These are phyloP conservation scores for Syncephalastrum sp. DNA, from an alignment of 371 early-diverging fungal species.

Conservation along the genomic window DNA sequence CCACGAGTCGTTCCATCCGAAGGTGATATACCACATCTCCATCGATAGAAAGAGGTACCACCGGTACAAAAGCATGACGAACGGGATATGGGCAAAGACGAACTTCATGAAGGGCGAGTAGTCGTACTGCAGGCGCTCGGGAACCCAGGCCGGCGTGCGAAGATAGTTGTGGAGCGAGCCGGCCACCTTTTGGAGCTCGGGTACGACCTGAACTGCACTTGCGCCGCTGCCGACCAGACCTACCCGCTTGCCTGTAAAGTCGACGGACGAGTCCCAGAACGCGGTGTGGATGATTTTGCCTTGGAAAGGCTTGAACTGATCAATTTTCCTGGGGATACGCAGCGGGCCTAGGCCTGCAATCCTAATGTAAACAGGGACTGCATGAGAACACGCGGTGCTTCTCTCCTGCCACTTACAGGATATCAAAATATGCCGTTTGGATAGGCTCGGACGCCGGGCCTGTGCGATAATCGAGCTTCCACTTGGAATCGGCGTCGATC, in stretches of 20 bases:
- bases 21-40: conserved; percentile 11
- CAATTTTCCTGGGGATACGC: conserved; percentile 47
- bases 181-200: conserved; percentile 14
- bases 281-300: conserved; percentile 50
- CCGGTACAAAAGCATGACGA: conserved; percentile 15
- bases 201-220: conserved; percentile 26
- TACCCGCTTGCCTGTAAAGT: conserved; percentile 45
- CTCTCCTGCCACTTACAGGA: conserved; percentile 23
- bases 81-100: conserved; percentile 16
- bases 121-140: conserved; percentile 3
- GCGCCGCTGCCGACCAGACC: conserved; percentile 55
- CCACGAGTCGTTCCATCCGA: conserved; percentile 6
- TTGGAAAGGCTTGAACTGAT: conserved; percentile 45
- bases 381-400: too few species aligned
- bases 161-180: conserved; percentile 15
- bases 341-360: conserved; percentile 28
- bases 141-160: conserved; percentile 21
- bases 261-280: conserved; percentile 45
- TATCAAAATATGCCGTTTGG: conserved; percentile 21
- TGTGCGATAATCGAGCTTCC: conserved; percentile 33
- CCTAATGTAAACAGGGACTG: too few species aligned
- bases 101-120: conserved; percentile 12
- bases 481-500: conserved; percentile 39
- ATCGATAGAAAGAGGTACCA: conserved; percentile 10
- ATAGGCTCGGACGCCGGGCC: background rate